These are phyloP conservation scores for Cokeromyces recurvatus DNA, from an alignment of 371 early-diverging fungal genomes.

Conservation along the genomic window DNA sequence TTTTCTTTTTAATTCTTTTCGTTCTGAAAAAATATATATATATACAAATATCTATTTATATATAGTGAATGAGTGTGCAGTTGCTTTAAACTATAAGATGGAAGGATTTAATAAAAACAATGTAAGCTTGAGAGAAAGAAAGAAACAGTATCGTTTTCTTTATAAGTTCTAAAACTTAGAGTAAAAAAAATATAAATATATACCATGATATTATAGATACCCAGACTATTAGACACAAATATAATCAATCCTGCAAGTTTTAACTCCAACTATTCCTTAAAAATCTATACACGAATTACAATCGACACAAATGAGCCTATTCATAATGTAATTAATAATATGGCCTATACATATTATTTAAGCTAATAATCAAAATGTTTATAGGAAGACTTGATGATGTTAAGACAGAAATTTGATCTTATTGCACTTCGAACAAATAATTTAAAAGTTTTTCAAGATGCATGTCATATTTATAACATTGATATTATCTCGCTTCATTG, in stretches of 20 bases:
- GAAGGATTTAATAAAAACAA: conserved; percentile 5
- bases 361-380: conserved; percentile 1
- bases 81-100: conserved; percentile 17
- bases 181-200: too few species aligned
- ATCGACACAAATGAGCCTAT: conserved; percentile 14
- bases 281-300: conserved; percentile 26
- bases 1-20: not conserved
- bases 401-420: conserved; percentile 52
- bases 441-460: conserved; percentile 66
- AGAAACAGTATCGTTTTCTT: too few species aligned
- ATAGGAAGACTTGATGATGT: conserved; percentile 2
- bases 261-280: conserved; percentile 14
- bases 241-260: conserved; percentile 1
- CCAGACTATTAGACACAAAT: conserved; percentile 1
- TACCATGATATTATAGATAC: not conserved
- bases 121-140: too few species aligned
- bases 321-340: not conserved
- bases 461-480: conserved; percentile 64
- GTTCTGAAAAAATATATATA: not conserved
- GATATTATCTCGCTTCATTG: conserved; percentile 85
- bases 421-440: conserved; percentile 74
- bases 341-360: too few species aligned
- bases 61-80: conserved; percentile 17
- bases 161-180: too few species aligned
- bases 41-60: not conserved